Evolutionary conservation across 306 rosid genomes (phyloP).

Genomic region (Cucurbita pepo): DNA sequence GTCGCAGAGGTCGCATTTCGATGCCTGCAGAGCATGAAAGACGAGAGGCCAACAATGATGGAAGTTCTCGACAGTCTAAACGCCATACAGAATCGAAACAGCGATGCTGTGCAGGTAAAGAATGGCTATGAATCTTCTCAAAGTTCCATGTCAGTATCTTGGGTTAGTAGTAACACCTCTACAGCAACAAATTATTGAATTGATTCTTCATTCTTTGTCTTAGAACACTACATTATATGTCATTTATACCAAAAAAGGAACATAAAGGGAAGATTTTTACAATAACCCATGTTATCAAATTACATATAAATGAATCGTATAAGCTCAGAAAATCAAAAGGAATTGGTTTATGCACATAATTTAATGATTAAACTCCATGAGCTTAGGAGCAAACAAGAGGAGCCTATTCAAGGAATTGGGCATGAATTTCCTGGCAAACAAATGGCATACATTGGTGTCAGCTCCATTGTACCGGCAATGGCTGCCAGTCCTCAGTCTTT

Average conservation of each 20-base stretch:
- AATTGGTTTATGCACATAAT: background rate
- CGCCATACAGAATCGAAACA: conserved; percentile 31
- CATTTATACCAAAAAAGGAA: background rate
- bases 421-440: conserved; percentile 81
- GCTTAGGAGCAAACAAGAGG: conserved; percentile 50
- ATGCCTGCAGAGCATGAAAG: conserved; percentile 55
- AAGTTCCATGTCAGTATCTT: conserved; percentile 11
- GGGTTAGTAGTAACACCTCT: background rate
- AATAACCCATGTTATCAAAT: background rate
- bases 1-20: conserved; percentile 71
- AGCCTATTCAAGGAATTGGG: conserved; percentile 49
- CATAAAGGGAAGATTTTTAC: background rate
- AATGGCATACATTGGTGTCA: conserved; percentile 27
- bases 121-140: conserved; percentile 32
- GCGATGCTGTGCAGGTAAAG: conserved; percentile 23
- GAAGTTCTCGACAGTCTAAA: conserved; percentile 33
- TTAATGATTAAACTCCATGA: conserved; percentile 45
- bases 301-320: background rate
- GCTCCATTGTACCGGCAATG: conserved; percentile 47
- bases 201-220: background rate
- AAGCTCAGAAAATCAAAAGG: background rate
- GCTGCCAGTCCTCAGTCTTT: conserved; percentile 34
- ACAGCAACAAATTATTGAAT: background rate
- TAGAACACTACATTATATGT: background rate
- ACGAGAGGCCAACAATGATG: conserved; percentile 54